These are phyloP conservation scores for Nemania serpens DNA, from an alignment of 2,329 filamentous ascomycete genomes.

Conservation along the genomic window DNA sequence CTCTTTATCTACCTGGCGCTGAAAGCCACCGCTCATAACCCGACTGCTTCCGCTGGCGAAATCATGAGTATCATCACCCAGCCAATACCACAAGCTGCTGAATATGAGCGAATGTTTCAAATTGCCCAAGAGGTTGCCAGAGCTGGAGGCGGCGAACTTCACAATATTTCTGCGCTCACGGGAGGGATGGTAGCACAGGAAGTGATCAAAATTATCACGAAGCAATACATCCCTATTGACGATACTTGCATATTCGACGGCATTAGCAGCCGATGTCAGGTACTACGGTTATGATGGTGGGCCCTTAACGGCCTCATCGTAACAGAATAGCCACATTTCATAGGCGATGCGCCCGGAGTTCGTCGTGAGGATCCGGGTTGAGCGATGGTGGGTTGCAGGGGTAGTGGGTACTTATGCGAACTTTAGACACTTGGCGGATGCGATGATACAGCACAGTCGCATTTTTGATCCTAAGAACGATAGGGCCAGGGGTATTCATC, in stretches of 20 bases:
- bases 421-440: conserved; percentile 36
- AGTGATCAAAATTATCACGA: conserved; percentile 84
- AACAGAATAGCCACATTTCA: conserved; percentile 31
- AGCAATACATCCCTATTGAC: conserved; percentile 73
- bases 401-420: conserved; percentile 36
- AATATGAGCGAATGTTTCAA: conserved; percentile 56
- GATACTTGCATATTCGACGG: conserved; percentile 75
- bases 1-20: conserved; percentile 73
- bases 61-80: conserved; percentile 55
- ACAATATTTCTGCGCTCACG: conserved; percentile 86
- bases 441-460: conserved; percentile 39
- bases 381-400: conserved; percentile 37
- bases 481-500: conserved; percentile 37
- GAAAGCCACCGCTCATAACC: conserved; percentile 54
- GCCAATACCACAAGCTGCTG: conserved; percentile 52
- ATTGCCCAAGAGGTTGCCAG: conserved; percentile 72
- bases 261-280: conserved; percentile 64
- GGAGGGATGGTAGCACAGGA: conserved; percentile 97
- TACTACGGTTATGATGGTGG: conserved; percentile 55
- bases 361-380: conserved; percentile 40
- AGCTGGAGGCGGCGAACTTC: conserved; percentile 81
- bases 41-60: conserved; percentile 53
- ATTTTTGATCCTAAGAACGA: conserved; percentile 33
- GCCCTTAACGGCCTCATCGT: conserved; percentile 26
- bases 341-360: conserved; percentile 38